These are phyloP conservation scores for Myxozyma neotropica DNA, from an alignment of 805 yeast species.

Conservation along the genomic window DNA sequence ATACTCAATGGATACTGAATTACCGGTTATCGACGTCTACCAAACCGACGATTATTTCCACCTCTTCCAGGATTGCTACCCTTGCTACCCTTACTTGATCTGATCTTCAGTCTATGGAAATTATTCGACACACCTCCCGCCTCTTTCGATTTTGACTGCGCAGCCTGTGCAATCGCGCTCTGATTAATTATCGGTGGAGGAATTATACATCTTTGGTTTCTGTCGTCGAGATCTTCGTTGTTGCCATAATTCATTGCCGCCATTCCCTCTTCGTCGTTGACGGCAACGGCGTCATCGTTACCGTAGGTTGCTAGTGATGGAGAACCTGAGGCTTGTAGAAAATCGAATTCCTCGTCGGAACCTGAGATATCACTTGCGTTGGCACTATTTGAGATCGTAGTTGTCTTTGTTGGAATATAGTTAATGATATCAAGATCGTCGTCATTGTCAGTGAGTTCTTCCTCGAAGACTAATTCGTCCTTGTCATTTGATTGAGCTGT, in stretches of 20 bases:
- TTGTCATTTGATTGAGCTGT: not conserved
- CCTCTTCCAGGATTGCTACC: too few species aligned
- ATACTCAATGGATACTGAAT: not conserved
- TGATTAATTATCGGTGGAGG: not conserved
- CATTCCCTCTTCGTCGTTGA: not conserved
- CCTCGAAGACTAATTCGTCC: not conserved
- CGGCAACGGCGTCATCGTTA: not conserved
- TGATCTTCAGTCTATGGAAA: conserved; percentile 35
- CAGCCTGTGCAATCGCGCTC: not conserved
- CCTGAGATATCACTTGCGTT: not conserved
- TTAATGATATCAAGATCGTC: not conserved
- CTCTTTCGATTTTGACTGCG: conserved; percentile 6
- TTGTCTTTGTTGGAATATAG: not conserved
- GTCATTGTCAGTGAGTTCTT: not conserved
- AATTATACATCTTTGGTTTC: not conserved
- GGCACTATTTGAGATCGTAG: not conserved
- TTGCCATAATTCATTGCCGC: too few species aligned
- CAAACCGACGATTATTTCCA: not conserved
- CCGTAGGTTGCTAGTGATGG: not conserved
- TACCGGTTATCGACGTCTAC: conserved; percentile 6
- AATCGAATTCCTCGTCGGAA: conserved; percentile 11
- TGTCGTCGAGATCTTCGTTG: not conserved
- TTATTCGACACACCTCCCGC: conserved; percentile 43
- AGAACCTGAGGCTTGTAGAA: not conserved
- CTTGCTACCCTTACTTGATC: conserved; percentile 2